Evolutionary conservation across 768 basidiomycete genomes (phyloP).

Genomic region (Tulasnella sp.): DNA sequence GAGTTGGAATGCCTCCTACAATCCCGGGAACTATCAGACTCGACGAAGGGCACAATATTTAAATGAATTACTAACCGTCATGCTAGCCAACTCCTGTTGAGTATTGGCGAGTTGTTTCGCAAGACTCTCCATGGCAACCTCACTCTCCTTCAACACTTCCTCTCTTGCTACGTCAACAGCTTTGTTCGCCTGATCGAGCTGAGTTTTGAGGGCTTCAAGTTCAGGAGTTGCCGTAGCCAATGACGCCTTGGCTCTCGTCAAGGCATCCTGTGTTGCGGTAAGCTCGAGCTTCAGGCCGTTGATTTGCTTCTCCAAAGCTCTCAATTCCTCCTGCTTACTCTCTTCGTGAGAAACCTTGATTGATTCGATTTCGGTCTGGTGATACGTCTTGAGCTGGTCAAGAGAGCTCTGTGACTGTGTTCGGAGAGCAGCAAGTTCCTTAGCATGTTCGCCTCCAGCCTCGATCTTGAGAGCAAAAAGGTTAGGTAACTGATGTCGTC

Average conservation of each 20-base stretch:
- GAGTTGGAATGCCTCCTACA: constrained; percentile 51
- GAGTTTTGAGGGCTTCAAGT: constrained; percentile 41
- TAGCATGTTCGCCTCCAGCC: constrained; percentile 52
- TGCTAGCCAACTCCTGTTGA: constrained; percentile 10
- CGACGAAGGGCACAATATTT: background rate
- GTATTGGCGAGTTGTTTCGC: constrained; percentile 22
- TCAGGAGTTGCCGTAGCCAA: constrained; percentile 45
- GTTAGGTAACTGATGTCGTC: constrained; percentile 5
- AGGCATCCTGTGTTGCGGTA: constrained; percentile 74
- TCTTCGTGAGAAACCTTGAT: constrained; percentile 53
- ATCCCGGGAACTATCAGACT: constrained; percentile 19
- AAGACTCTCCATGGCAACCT: constrained; percentile 55
- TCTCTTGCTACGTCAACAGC: constrained; percentile 22
- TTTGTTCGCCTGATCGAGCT: constrained; percentile 50
- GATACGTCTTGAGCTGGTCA: constrained; percentile 52
- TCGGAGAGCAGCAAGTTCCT: constrained; percentile 61
- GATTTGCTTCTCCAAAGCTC: constrained; percentile 49
- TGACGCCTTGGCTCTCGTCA: constrained; percentile 56
- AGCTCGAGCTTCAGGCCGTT: constrained; percentile 52
- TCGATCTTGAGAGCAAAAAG: constrained; percentile 37
- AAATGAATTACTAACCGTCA: background rate
- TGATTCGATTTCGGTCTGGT: constrained; percentile 45
- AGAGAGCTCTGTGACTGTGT: constrained; percentile 50
- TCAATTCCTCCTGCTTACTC: constrained; percentile 43
- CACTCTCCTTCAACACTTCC: constrained; percentile 36